Evolutionary conservation across 208 protist genomes (phyloP).

Genomic region (Trypanosoma conorhini): DNA sequence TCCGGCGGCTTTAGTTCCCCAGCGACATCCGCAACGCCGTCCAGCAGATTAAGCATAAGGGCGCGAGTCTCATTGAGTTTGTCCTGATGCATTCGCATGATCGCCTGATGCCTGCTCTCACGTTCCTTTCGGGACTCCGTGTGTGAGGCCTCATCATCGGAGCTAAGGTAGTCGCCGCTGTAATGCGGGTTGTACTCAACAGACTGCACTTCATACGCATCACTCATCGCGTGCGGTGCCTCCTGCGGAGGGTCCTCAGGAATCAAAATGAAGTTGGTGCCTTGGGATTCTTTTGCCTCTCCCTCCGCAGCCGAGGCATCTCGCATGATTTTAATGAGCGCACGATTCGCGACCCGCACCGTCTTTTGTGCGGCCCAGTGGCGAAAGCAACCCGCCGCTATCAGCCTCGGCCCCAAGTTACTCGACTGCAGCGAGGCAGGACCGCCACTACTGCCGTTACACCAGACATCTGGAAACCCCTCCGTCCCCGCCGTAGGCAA

Average conservation of each 20-base stretch:
- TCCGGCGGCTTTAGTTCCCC: slow-evolving; percentile 95
- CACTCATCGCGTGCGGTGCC: not conserved
- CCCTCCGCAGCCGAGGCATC: slow-evolving; percentile 7
- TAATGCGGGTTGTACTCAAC: slow-evolving; percentile 69
- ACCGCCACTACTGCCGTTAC: slow-evolving; percentile 13
- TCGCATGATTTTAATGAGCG: slow-evolving; percentile 7
- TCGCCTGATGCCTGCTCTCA: slow-evolving; percentile 18
- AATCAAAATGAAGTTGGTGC: slow-evolving; percentile 21
- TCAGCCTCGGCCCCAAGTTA: slow-evolving; percentile 19
- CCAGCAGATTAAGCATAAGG: slow-evolving; percentile 96
- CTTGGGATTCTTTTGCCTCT: not conserved
- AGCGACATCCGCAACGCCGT: slow-evolving; percentile 93
- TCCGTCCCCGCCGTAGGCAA: slow-evolving; percentile 63
- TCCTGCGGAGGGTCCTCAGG: not conserved
- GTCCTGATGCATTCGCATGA: slow-evolving; percentile 43
- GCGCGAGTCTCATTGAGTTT: slow-evolving; percentile 67
- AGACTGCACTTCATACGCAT: slow-evolving; percentile 13
- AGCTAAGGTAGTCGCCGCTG: slow-evolving; percentile 67
- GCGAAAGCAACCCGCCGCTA: slow-evolving; percentile 48
- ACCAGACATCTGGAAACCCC: slow-evolving; percentile 24
- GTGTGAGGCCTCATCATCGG: slow-evolving; percentile 51
- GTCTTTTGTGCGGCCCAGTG: slow-evolving; percentile 45
- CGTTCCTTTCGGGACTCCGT: slow-evolving; percentile 18
- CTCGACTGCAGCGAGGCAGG: not conserved
- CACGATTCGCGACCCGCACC: slow-evolving; percentile 32